These are phyloP conservation scores for Xylaria sp. DNA, from an alignment of 2,329 filamentous ascomycete genomes.

Conservation along the genomic window DNA sequence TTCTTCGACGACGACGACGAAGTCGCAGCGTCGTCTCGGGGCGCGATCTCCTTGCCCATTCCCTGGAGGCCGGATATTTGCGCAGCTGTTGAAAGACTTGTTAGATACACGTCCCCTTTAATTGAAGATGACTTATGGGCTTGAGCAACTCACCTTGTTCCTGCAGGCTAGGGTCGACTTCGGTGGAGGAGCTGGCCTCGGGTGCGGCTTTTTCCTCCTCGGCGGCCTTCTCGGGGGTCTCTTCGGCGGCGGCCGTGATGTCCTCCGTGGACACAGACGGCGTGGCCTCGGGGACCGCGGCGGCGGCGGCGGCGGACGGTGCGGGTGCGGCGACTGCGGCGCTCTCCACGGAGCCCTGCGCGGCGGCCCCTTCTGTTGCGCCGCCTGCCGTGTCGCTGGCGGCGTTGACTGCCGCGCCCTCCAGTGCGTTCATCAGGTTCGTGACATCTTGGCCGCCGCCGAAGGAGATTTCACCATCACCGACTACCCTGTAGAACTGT, in stretches of 20 bases:
- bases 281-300: conserved; percentile 26
- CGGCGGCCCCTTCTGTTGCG: conserved; percentile 27
- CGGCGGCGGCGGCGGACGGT: conserved; percentile 6
- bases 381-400: conserved; percentile 30
- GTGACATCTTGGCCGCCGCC: conserved; percentile 49
- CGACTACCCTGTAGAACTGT: conserved; percentile 37
- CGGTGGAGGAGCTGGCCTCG: conserved; percentile 9
- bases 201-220: conserved; percentile 1
- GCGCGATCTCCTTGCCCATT: conserved; percentile 53
- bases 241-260: conserved; percentile 18
- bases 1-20: too few species aligned
- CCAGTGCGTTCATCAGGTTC: conserved; percentile 48
- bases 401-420: conserved; percentile 46
- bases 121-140: neutral
- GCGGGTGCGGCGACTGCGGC: conserved; percentile 28
- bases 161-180: conserved; percentile 38
- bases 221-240: conserved; percentile 4
- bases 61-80: conserved; percentile 50
- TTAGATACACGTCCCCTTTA: conserved; percentile 6
- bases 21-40: conserved; percentile 37
- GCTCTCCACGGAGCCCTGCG: conserved; percentile 1
- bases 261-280: conserved; percentile 4
- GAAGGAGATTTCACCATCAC: conserved; percentile 41
- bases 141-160: conserved; percentile 39
- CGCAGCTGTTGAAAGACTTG: conserved; percentile 35